phyloP scores from a whole-genome alignment of 768 basidiomycete species.

The Nevesoporus exiguus region DNA sequence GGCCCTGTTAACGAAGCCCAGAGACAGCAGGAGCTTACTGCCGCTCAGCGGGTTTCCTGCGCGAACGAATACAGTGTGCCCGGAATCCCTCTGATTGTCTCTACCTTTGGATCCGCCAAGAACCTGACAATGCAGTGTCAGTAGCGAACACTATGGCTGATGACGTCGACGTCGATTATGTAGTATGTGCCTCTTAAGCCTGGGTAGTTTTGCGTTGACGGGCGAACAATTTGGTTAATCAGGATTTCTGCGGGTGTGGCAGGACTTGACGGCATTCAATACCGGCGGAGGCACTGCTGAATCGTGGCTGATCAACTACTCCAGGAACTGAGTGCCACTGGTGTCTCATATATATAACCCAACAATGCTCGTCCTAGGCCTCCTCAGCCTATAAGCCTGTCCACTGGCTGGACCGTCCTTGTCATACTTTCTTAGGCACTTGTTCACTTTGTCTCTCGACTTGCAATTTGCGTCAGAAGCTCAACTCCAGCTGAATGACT shows the following conservation, averaged over 20 bases:
- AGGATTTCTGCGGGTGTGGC: not conserved
- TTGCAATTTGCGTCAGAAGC: no score
- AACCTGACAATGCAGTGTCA: conserved; percentile 35
- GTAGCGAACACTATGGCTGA: conserved; percentile 46
- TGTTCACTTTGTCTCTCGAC: no score
- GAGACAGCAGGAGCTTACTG: not conserved
- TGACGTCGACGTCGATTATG: conserved; percentile 56
- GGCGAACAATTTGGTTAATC: not conserved
- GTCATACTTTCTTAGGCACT: no score
- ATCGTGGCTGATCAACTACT: conserved; percentile 32
- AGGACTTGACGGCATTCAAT: conserved; percentile 34
- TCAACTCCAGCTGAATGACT: no score
- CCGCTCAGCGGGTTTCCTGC: not conserved
- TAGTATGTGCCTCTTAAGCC: conserved; percentile 23
- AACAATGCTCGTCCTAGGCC: no score
- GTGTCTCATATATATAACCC: no score
- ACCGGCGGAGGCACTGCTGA: conserved; percentile 36
- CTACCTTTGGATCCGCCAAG: conserved; percentile 33
- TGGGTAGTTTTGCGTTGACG: no score
- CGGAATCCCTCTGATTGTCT: not conserved
- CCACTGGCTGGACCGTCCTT: no score
- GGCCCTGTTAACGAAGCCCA: not conserved
- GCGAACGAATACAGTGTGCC: not conserved
- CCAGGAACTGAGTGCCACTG: no score
- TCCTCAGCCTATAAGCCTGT: no score